A percentile compares a stretch with the other conserved stretches of the same genome.
These are phyloP conservation scores for Trapa incisa DNA, from an alignment of 345 rosid species.

Conservation along the genomic window DNA sequence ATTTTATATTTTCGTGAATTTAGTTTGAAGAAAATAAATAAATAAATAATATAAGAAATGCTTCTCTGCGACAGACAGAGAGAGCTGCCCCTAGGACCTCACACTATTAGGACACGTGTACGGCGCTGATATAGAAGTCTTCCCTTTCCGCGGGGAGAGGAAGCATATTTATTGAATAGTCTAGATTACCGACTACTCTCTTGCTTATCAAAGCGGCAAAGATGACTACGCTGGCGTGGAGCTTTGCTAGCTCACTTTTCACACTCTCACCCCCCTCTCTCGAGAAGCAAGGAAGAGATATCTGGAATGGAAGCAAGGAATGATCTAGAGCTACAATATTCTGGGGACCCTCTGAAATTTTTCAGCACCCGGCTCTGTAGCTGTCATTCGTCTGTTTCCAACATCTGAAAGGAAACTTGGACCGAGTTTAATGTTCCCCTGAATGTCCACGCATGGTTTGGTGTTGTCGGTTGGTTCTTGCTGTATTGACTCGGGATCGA, in stretches of 20 bases:
- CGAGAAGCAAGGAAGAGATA: conserved; percentile 38
- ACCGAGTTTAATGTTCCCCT: not conserved
- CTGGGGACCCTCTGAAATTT: not conserved
- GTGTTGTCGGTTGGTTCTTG: not conserved
- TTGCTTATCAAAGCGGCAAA: conserved; percentile 9
- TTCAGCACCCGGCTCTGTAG: not conserved
- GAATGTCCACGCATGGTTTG: not conserved
- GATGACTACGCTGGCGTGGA: not conserved
- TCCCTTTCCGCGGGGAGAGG: not conserved
- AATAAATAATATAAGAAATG: not conserved
- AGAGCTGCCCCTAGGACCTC: not conserved
- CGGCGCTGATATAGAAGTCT: not conserved
- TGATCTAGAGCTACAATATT: conserved; percentile 3
- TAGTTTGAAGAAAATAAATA: too few species aligned
- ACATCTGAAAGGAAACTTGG: not conserved
- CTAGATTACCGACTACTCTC: not conserved
- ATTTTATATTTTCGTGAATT: too few species aligned
- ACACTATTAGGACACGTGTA: not conserved
- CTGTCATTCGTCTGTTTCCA: not conserved
- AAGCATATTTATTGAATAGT: not conserved
- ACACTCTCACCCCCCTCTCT: conserved; percentile 2
- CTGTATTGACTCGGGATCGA: not conserved
- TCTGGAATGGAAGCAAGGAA: conserved; percentile 41
- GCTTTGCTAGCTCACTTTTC: conserved; percentile 1
- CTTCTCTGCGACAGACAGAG: not conserved